Evolutionary conservation across 805 yeast genomes (phyloP), one percentile per base, ranked within the genome.

Genomic region (Candida andamanensis): DNA sequence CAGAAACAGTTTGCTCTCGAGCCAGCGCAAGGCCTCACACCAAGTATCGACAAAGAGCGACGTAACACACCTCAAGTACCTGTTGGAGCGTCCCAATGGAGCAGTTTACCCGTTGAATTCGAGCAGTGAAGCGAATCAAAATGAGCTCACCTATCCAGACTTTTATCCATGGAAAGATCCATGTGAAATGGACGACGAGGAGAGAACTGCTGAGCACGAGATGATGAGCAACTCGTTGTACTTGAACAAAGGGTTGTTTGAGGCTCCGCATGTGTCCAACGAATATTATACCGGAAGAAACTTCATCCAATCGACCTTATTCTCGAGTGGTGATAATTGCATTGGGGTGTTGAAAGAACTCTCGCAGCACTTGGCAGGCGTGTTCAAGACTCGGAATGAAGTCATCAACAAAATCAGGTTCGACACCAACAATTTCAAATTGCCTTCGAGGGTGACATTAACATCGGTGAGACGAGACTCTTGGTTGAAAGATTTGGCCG

Each of bases 401-500:
- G 52, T 50, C 17, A 63, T 64, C 34, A 65, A 65, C 37, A 62
- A 63, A 38, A 59, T 65, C 36, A 44, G 46, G 26, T 44, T 30
- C 31, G 54, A 47, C n/a, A 50, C 63, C 15, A 58, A 60, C 30
- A 52, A 47, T 5, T 85, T 78, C 59, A 79, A 75, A 41, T 84
- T 90, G 5, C 95, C 95, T 1, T 89, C 95, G 9, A 65, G 96
- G 41, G 95, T 90, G 17, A 90, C 96, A 0, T 56, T 90, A 18
- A 89, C 97, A 0, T 95, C 89, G 38, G 81, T 79, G 49, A 84
- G 85, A 51, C 72, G 80, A 37, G 95, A 85, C 39, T 64, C 78
- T 2, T 90, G 98, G 98, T 62, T 90, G 28, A 72, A 71, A 32
- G 95, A 86, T 47, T 65, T 90, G 31, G 85, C 92, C 3, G 69